Conservation (phyloP, 2,329 filamentous ascomycete species). For the Fusarium sp. region DNA sequence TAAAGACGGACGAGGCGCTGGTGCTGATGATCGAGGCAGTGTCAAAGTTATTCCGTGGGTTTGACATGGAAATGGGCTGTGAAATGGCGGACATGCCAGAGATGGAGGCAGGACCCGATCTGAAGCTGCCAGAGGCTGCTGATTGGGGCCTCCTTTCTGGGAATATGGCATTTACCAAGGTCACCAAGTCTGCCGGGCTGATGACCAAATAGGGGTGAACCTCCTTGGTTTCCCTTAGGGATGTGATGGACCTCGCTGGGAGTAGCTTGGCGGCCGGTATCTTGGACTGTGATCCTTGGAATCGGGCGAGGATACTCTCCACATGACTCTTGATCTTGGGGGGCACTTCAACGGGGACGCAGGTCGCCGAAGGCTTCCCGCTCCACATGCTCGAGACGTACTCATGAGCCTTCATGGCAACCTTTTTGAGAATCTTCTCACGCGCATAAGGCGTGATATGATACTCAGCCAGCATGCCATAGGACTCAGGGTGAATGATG, state of each 20-base stretch:
- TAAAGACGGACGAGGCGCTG: slow-evolving; percentile 78
- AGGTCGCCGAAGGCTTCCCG: slow-evolving; percentile 69
- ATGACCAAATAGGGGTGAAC: slow-evolving; percentile 85
- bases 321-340: slow-evolving; percentile 75
- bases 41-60: slow-evolving; percentile 68
- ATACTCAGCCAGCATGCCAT: slow-evolving; percentile 84
- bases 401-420: slow-evolving; percentile 83
- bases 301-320: slow-evolving; percentile 76
- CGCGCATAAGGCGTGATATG: slow-evolving; percentile 92
- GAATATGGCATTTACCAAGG: slow-evolving; percentile 85
- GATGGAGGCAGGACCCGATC: slow-evolving; percentile 74
- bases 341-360: slow-evolving; percentile 60
- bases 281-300: slow-evolving; percentile 65
- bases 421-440: slow-evolving; percentile 82
- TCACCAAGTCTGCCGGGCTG: slow-evolving; percentile 82
- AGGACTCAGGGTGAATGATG: slow-evolving; percentile 88
- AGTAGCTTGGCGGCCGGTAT: slow-evolving; percentile 69
- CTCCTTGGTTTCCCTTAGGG: slow-evolving; percentile 79
- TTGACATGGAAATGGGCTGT: slow-evolving; percentile 73
- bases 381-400: slow-evolving; percentile 84
- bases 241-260: slow-evolving; percentile 78
- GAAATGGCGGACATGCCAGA: slow-evolving; percentile 77
- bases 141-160: slow-evolving; percentile 78
- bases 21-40: slow-evolving; percentile 78
- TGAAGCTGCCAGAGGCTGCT: slow-evolving; percentile 69